Evolutionary conservation across 2,329 filamentous ascomycete species (phyloP).

Genomic region (Nemania diffusa): DNA sequence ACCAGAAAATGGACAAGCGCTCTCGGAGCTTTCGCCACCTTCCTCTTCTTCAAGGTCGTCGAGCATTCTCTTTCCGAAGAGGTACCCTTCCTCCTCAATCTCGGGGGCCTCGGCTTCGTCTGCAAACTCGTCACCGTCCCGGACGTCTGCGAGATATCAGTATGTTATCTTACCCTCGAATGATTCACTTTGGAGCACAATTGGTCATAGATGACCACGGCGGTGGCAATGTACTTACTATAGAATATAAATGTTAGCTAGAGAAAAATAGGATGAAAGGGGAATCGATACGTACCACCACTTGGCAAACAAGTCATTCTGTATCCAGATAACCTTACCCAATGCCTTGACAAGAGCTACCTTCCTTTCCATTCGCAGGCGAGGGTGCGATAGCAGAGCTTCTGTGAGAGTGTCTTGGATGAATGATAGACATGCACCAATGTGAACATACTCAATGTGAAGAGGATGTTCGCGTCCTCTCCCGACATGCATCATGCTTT

Average conservation of each 20-base stretch:
- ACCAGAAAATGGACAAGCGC: slow-evolving; percentile 42
- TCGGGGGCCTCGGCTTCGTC: slow-evolving; percentile 58
- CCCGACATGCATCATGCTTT: slow-evolving; percentile 79
- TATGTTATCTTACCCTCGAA: not conserved
- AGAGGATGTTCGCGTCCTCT: slow-evolving; percentile 76
- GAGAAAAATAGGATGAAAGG: slow-evolving; percentile 1
- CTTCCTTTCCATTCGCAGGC: slow-evolving; percentile 73
- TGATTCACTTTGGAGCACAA: not conserved
- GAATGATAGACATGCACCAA: slow-evolving; percentile 76
- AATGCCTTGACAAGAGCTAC: slow-evolving; percentile 79
- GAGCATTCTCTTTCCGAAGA: slow-evolving; percentile 71
- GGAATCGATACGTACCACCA: slow-evolving; percentile 60
- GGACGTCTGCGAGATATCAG: slow-evolving; percentile 53
- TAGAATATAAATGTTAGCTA: slow-evolving; percentile 14
- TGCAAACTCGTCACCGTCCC: slow-evolving; percentile 69
- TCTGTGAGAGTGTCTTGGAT: slow-evolving; percentile 83
- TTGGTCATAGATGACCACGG: not conserved
- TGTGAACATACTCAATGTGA: slow-evolving; percentile 83
- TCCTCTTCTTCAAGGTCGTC: slow-evolving; percentile 52
- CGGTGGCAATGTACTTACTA: slow-evolving; percentile 26
- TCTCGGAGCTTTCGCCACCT: slow-evolving; percentile 41
- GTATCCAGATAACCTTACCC: slow-evolving; percentile 86
- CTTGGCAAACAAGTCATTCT: slow-evolving; percentile 87
- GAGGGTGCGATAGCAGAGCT: slow-evolving; percentile 77
- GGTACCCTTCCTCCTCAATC: slow-evolving; percentile 70